These are phyloP conservation scores for Acephala macrosclerotiorum DNA, from an alignment of 2,329 filamentous ascomycete species.

Conservation along the genomic window DNA sequence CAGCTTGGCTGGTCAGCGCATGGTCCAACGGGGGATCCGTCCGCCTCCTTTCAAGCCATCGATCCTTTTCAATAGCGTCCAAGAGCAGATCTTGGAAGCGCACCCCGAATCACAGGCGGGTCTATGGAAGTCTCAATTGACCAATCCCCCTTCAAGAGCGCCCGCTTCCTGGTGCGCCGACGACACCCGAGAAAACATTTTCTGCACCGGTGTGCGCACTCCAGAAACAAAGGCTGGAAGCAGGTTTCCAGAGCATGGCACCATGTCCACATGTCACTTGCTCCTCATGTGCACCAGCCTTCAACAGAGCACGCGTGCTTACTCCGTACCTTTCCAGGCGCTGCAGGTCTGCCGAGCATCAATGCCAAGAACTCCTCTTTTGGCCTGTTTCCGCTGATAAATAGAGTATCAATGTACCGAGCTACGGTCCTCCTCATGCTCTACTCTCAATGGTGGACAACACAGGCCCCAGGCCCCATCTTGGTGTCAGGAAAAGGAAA, in stretches of 20 bases:
- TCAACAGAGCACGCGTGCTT: background rate
- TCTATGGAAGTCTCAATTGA: background rate
- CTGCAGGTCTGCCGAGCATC: constrained; percentile 5
- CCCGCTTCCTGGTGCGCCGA: background rate
- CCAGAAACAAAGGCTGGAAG: background rate
- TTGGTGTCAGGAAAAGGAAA: background rate
- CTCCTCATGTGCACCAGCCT: background rate
- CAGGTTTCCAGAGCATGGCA: background rate
- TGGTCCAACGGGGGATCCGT: background rate
- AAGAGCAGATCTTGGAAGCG: background rate
- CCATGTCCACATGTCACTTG: background rate
- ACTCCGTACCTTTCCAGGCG: too few relatives aligned
- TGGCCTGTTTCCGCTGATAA: background rate
- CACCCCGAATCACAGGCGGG: background rate
- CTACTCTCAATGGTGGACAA: background rate
- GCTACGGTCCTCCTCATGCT: background rate
- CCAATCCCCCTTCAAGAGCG: background rate
- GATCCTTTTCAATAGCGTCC: constrained; percentile 6
- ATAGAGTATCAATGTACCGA: background rate
- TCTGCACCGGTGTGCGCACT: background rate
- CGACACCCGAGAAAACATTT: background rate
- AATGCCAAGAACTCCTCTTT: background rate
- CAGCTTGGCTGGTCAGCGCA: background rate
- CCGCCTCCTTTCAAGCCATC: constrained; percentile 4
- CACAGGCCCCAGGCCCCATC: background rate